phyloP scores from a whole-genome alignment of 2,329 filamentous ascomycete genomes.

The Didymosphaeria variabile region DNA sequence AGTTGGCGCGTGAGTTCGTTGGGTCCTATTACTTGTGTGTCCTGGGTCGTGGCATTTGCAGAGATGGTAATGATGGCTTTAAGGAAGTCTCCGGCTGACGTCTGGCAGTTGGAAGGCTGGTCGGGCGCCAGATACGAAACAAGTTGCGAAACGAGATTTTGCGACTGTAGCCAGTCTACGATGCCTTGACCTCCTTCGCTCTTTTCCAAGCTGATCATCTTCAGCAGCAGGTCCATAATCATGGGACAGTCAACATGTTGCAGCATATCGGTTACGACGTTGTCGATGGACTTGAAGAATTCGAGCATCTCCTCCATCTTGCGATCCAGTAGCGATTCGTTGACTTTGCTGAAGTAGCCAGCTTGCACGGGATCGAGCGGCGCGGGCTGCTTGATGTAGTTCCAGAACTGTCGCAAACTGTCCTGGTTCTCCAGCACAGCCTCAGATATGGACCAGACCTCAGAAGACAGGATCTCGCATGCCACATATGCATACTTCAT shows the following conservation, averaged over 20 bases:
- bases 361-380: conserved; percentile 93
- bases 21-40: conserved; percentile 97
- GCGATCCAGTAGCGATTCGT: conserved; percentile 95
- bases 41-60: conserved; percentile 96
- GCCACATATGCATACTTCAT: conserved; percentile 94
- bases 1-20: conserved; percentile 96
- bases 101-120: conserved; percentile 89
- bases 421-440: conserved; percentile 85
- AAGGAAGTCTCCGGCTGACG: conserved; percentile 94
- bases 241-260: conserved; percentile 96
- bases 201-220: conserved; percentile 96
- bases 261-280: conserved; percentile 83
- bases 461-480: conserved; percentile 91
- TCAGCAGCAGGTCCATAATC: conserved; percentile 96
- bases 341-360: conserved; percentile 98
- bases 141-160: conserved; percentile 85
- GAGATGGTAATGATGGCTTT: conserved; percentile 99
- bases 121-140: conserved; percentile 87
- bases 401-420: conserved; percentile 86
- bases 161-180: conserved; percentile 95
- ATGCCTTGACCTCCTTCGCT: conserved; percentile 90
- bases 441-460: conserved; percentile 97
- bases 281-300: conserved; percentile 83
- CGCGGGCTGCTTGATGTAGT: conserved; percentile 82
- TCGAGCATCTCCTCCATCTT: conserved; percentile 98